These are phyloP conservation scores for Globisporangium echinulatum DNA, from an alignment of 352 stramenopile genomes.

Conservation along the genomic window DNA sequence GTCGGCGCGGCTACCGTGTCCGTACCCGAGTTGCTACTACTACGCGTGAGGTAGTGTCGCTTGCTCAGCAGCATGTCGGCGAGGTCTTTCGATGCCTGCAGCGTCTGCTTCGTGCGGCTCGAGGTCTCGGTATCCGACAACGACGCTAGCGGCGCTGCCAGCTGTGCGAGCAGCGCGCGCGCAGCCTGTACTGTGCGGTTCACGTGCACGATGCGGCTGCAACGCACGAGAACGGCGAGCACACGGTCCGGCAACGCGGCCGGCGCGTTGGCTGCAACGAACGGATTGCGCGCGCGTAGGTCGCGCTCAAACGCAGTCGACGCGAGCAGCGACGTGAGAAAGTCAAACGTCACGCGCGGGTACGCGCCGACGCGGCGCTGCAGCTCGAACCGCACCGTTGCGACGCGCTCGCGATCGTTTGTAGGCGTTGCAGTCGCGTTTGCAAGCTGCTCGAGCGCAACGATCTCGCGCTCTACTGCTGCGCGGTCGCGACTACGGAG, in stretches of 20 bases:
- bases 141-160: conserved; percentile 9
- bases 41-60: conserved; percentile 52
- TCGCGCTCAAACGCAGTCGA: conserved; percentile 58
- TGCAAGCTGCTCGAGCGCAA: conserved; percentile 34
- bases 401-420: conserved; percentile 9
- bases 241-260: conserved; percentile 38
- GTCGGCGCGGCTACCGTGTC: conserved; percentile 13
- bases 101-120: conserved; percentile 53
- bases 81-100: conserved; percentile 79
- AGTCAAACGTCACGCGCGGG: conserved; percentile 70
- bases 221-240: conserved; percentile 58
- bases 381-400: conserved; percentile 51
- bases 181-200: conserved; percentile 66
- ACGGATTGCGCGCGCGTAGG: conserved; percentile 63
- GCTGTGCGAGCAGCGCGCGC: conserved; percentile 20
- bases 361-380: conserved; percentile 49
- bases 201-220: conserved; percentile 80
- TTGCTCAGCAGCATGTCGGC: conserved; percentile 69
- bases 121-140: conserved; percentile 1
- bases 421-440: conserved; percentile 35
- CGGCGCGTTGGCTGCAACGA: conserved; percentile 21
- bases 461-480: conserved; percentile 47
- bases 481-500: conserved; percentile 47
- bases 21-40: background rate
- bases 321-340: conserved; percentile 63